Percentiles rank a stretch among this genome's conserved stretches.
Conservation (phyloP, 805 yeast species). For the Hanseniaspora lachancei region DNA sequence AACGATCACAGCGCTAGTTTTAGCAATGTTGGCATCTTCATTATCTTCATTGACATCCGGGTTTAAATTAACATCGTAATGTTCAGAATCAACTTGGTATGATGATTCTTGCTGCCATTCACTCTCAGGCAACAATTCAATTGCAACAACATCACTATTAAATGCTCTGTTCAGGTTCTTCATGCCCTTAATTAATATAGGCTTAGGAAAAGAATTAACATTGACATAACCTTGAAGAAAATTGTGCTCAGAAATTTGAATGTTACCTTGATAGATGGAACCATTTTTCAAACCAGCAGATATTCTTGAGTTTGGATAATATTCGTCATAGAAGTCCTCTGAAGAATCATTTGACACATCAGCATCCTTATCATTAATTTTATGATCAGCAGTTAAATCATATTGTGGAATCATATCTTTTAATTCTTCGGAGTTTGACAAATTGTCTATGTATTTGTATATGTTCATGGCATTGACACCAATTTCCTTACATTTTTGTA, state of each 20-base stretch:
- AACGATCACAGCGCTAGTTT: slow-evolving; percentile 29
- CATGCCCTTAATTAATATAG: slow-evolving; percentile 68
- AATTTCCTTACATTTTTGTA: slow-evolving; percentile 41
- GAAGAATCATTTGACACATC: slow-evolving; percentile 21
- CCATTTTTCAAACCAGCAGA: slow-evolving; percentile 88
- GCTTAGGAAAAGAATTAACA: slow-evolving; percentile 61
- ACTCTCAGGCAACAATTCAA: slow-evolving; percentile 71
- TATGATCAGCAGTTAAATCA: slow-evolving; percentile 7
- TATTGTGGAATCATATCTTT: slow-evolving; percentile 60
- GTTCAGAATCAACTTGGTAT: slow-evolving; percentile 63
- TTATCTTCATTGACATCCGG: slow-evolving; percentile 40
- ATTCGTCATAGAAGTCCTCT: slow-evolving; percentile 47
- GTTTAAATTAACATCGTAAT: slow-evolving; percentile 44
- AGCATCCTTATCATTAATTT: slow-evolving; percentile 23
- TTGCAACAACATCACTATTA: slow-evolving; percentile 82
- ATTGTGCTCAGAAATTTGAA: slow-evolving; percentile 73
- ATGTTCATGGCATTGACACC: slow-evolving; percentile 45
- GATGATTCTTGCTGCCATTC: slow-evolving; percentile 83
- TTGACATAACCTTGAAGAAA: slow-evolving; percentile 75
- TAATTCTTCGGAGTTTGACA: slow-evolving; percentile 62
- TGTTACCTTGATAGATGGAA: slow-evolving; percentile 70
- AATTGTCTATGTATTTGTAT: slow-evolving; percentile 52
- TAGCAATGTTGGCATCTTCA: slow-evolving; percentile 34
- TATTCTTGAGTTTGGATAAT: slow-evolving; percentile 65
- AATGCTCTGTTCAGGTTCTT: slow-evolving; percentile 80